Percentiles rank a stretch among this genome's conserved stretches.
These are phyloP conservation scores for Dispira simplex DNA, from an alignment of 192 early-diverging fungal species.

Conservation along the genomic window DNA sequence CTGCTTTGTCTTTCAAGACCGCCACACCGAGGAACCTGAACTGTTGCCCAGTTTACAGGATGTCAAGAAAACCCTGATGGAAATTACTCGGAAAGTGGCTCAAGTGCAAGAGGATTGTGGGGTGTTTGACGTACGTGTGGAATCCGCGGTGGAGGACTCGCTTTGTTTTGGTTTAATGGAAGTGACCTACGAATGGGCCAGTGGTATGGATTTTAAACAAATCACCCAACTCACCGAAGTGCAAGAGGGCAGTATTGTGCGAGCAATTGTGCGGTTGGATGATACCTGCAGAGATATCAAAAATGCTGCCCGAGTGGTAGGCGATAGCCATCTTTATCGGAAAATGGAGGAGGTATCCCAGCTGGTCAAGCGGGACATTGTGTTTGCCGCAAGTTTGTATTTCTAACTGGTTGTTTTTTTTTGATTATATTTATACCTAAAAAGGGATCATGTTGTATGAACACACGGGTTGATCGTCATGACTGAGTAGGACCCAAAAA, in stretches of 20 bases:
- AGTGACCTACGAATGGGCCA: constrained; percentile 96
- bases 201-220: constrained; percentile 78
- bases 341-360: constrained; percentile 87
- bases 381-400: constrained; percentile 87
- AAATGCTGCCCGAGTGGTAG: constrained; percentile 75
- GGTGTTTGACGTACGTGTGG: constrained; percentile 18
- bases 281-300: constrained; percentile 85
- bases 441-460: no score
- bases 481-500: no score
- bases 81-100: constrained; percentile 49
- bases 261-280: constrained; percentile 83
- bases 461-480: no score
- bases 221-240: constrained; percentile 90
- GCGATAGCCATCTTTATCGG: constrained; percentile 66
- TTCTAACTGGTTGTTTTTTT: constrained; percentile 12
- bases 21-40: constrained; percentile 42
- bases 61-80: constrained; percentile 27
- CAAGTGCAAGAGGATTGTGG: constrained; percentile 57
- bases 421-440: no score
- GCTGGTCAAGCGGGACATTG: constrained; percentile 85
- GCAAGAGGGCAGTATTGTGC: constrained; percentile 87
- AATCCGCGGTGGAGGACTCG: neutral
- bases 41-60: constrained; percentile 47
- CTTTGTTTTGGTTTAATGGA: constrained; percentile 84
- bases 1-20: constrained; percentile 93